Base-by-base conservation (phyloP, 495 filamentous ascomycete species). In the Aspergillus bertholletiae region DNA sequence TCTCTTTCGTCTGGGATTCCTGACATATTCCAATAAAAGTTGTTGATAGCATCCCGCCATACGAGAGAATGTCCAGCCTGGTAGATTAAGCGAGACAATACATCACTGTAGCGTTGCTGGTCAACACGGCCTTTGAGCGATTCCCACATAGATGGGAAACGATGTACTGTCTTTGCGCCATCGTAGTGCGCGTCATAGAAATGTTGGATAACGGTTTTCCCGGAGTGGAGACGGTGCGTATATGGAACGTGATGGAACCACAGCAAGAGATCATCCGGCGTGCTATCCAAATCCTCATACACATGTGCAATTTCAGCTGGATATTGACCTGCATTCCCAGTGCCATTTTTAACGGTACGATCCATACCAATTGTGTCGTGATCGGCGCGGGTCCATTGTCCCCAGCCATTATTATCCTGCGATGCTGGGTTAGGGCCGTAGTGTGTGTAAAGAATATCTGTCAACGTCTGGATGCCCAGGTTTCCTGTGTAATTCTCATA, bases 171-270 rank as follows among this genome's bases (percentile, higher is more conserved):
- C 20, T 71, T 77, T 18, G 80, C 78, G 15, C 87, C 86, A 15
- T 56, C 68, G 67, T 90, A 88, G 65, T 90, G 80, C 26, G 83
- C 82, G 57, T 90, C 82, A 61, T 89, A 90, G 62, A 90, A 88
- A 63, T 90, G 84, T 66, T 90, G 86, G 47, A 90, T 88, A 1
- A 90, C 84, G 0, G 84, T 86, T 65, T 86, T 82, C 7, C 84
- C 84, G 6, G 75, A 83, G 39, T 86, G 72, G 13, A 90, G 79
- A 17, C 62, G 67, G 37, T 87, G 80, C 0, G 84, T 89, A 58
- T 87, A 90, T 18, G 76, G 74, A 0, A 90, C 85, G 62, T 90
- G 87, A 62, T 90, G 87, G 71, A 90, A 90, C 87, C 86, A 90
- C 6, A 90, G 70, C 0, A 89, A 62, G 6, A 90, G 72, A 40